Conservation (phyloP, 345 rosid genomes). For the Brassica cretica region DNA sequence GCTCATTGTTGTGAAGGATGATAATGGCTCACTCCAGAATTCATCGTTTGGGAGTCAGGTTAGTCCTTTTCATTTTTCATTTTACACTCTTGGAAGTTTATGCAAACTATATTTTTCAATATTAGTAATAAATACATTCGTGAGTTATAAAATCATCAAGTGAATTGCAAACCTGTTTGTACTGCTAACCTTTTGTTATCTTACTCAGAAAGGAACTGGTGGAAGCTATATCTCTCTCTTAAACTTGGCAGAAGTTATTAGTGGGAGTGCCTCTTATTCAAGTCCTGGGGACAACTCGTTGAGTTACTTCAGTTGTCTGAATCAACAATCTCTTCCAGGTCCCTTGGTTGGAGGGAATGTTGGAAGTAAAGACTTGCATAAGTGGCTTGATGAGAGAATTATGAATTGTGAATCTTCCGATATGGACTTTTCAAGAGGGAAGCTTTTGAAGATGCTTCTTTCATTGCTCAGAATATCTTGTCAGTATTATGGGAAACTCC, state of each 20-base stretch:
- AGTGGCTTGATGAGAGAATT: slow-evolving; percentile 94
- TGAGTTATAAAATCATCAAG: background rate
- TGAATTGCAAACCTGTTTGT: slow-evolving; percentile 3
- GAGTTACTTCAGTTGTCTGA: slow-evolving; percentile 68
- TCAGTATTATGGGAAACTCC: slow-evolving; percentile 94
- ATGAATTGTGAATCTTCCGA: slow-evolving; percentile 56
- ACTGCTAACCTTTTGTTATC: slow-evolving; percentile 38
- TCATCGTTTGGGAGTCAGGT: slow-evolving; percentile 77
- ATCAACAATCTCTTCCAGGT: slow-evolving; percentile 82
- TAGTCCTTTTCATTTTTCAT: slow-evolving; percentile 25
- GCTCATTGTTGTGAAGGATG: slow-evolving; percentile 74
- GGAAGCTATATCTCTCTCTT: slow-evolving; percentile 62
- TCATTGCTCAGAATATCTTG: slow-evolving; percentile 87
- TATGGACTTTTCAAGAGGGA: slow-evolving; percentile 60
- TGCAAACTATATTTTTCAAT: background rate
- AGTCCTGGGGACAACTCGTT: slow-evolving; percentile 44
- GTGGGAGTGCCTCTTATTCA: slow-evolving; percentile 45
- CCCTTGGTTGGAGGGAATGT: slow-evolving; percentile 94
- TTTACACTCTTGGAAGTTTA: slow-evolving; percentile 8
- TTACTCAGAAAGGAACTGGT: slow-evolving; percentile 54
- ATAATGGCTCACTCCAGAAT: slow-evolving; percentile 43
- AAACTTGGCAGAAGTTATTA: slow-evolving; percentile 74
- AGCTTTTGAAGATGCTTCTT: slow-evolving; percentile 68
- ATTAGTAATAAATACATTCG: background rate
- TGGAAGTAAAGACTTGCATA: slow-evolving; percentile 85